Base-by-base conservation (phyloP, 768 basidiomycete genomes). In the Cystobasidium tubakii region DNA sequence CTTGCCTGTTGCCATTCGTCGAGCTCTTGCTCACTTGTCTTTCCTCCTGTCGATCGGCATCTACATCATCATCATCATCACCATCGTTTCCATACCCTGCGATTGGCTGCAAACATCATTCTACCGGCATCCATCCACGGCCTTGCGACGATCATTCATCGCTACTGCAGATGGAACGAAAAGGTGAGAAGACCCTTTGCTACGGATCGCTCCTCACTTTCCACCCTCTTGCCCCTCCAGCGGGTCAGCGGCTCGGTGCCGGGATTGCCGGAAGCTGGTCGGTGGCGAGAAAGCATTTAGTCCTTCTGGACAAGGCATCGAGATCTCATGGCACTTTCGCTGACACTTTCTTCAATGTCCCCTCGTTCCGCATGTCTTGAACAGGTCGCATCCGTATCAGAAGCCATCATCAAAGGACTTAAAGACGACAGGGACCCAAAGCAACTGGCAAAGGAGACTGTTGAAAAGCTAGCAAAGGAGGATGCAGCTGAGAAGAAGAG, bases 161-260 rank as follows among this genome's bases (percentile, higher is more conserved):
- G 9, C 66, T 57, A 39, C 7, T 17, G 33, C 34, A 71, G 69
- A 9, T 71, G 69, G 69, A 71, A 71, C 36, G 69, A 71, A 44
- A 71, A 71, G 69, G 69, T 71, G 27, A 62, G 69, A 1, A 19
- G 17, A 19, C 53, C 12, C 23, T n/a, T n/a, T n/a, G n/a, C n/a
- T 39, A 39, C 39, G 15, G 6, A 39, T 39, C 15, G 6, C 39
- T 39, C 39, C 6, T 39, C 39, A 39, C 39, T 39, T 6, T 29
- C 10, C 31, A 21, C 57, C 31, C 57, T 57, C 23, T 57, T 7
- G 7, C 54, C n/a, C 39, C 39, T 39, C 15, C 7, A 39, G 39
- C 39, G 6, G 6, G 6, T 15, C 15, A 6, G 39, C 39, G 6
- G 39, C 39, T 6, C 15, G 39, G 39, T 39, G 39, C 15, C 36